A percentile compares a stretch with the other conserved stretches of the same genome.
These are phyloP conservation scores for Lyophyllum shimeji DNA, from an alignment of 768 basidiomycete genomes.

Conservation along the genomic window DNA sequence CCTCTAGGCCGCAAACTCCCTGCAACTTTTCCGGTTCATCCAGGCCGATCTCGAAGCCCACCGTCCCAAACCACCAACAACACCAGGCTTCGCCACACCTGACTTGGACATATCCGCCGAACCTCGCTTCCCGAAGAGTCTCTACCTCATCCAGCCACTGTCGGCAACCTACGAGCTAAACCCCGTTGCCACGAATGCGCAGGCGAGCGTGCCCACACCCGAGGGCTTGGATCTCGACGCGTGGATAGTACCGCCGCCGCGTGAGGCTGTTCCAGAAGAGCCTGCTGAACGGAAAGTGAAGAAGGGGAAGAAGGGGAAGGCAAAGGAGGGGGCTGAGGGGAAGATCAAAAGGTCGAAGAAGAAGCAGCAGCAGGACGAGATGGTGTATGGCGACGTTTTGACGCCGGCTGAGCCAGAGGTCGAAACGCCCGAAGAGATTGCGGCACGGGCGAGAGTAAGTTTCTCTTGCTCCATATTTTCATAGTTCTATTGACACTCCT, in stretches of 20 bases:
- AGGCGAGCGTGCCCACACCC: slow-evolving; percentile 78
- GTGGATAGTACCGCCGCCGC: slow-evolving; percentile 76
- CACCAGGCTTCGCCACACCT: slow-evolving; percentile 32
- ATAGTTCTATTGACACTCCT: not conserved
- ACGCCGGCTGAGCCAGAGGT: slow-evolving; percentile 35
- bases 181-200: slow-evolving; percentile 78
- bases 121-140: slow-evolving; percentile 80
- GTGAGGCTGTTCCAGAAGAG: slow-evolving; percentile 36
- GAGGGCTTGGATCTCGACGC: slow-evolving; percentile 83
- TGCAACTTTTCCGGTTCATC: slow-evolving; percentile 75
- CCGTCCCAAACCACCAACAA: slow-evolving; percentile 38
- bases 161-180: slow-evolving; percentile 80
- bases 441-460: slow-evolving; percentile 61
- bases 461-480: not conserved
- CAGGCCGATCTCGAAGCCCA: slow-evolving; percentile 66
- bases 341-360: slow-evolving; percentile 31
- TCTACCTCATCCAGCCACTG: slow-evolving; percentile 82
- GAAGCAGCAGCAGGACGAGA: slow-evolving; percentile 28
- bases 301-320: slow-evolving; percentile 43
- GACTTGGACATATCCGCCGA: slow-evolving; percentile 34
- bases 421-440: slow-evolving; percentile 60
- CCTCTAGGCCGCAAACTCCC: slow-evolving; percentile 73
- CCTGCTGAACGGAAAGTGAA: slow-evolving; percentile 49
- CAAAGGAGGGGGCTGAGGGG: slow-evolving; percentile 24
- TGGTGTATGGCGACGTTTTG: slow-evolving; percentile 31